These are phyloP conservation scores for Stentor coeruleus DNA, from an alignment of 73 alveolate genomes.

Conservation along the genomic window DNA sequence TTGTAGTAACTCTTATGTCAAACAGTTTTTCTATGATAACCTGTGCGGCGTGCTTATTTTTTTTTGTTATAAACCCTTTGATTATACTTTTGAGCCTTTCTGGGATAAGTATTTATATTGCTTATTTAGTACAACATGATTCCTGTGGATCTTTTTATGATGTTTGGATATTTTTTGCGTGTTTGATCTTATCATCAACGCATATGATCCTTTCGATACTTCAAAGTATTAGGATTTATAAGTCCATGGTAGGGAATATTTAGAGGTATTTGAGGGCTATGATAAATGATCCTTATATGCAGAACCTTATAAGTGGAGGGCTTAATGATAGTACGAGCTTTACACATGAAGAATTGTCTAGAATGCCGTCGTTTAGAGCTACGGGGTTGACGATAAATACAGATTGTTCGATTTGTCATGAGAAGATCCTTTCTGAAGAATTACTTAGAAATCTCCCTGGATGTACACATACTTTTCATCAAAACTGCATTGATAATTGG, in stretches of 20 bases:
- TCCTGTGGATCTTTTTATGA: neutral
- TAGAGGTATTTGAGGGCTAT: neutral
- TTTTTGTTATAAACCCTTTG: neutral
- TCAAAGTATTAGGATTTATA: neutral
- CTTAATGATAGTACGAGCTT: neutral
- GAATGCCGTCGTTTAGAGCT: neutral
- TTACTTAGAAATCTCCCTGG: conserved; percentile 28
- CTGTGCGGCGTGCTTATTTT: neutral
- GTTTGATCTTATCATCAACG: neutral
- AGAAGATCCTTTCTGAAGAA: conserved; percentile 33
- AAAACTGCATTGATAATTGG: conserved; percentile 76
- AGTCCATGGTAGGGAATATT: neutral
- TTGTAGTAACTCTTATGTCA: neutral
- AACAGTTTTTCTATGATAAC: neutral
- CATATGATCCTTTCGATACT: neutral
- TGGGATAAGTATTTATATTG: neutral
- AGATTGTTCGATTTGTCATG: conserved; percentile 32
- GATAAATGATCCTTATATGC: neutral
- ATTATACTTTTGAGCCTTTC: neutral
- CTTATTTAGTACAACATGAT: neutral
- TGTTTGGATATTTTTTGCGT: neutral
- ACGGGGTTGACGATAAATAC: neutral
- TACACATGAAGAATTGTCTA: neutral
- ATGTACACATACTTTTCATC: conserved; percentile 68
- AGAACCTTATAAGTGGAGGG: neutral